Base-by-base conservation (phyloP, 441 rosid genomes). In the Populus hybrid region DNA sequence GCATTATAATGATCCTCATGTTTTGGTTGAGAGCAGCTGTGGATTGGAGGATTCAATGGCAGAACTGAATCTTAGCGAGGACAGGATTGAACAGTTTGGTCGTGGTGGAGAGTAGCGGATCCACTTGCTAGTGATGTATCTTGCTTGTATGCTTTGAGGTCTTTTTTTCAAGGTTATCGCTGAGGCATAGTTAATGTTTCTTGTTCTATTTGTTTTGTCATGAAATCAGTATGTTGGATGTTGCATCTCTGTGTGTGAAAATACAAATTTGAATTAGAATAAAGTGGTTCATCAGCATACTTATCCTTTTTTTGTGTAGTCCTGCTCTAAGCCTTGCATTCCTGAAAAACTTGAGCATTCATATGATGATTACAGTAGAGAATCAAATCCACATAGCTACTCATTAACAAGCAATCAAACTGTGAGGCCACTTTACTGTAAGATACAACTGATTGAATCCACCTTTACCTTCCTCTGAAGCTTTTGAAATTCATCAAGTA, bases 1-100 rank as follows among this genome's bases (percentile, higher is more conserved):
- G 88, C 93, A 91, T 81, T 94, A 91, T 67, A 90, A 90, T 57
- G 97, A 94, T 86, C 97, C 94, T 72, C 93, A 86, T 42, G 85
- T 90, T 35, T 79, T 93, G 85, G 93, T 87, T 57, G 89, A 93
- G 85, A 85, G 84, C 79, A 84, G 93, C 74, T 84, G 86, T 72
- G 97, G 89, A 6, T 46, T 87, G 72, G 92, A 81, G 75, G 92
- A 75, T 16, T 78, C 79, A 8, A 87, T 89, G 91, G 88, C 84
- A 10, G 88, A 85, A 30, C 77, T 88, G 21, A 89, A 82, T 69
- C 85, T 88, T 64, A 42, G 36, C 35, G 90, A 81, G 82, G 91
- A 88, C 57, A 85, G 90, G 85, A 90, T 88, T 70, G 92, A 91
- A 83, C 85, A 79, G 76, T 83, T 82, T 63, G 80, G 53, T 73